phyloP scores from a whole-genome alignment of 1,139 yeast genomes.

The Blastobotrys apis region DNA sequence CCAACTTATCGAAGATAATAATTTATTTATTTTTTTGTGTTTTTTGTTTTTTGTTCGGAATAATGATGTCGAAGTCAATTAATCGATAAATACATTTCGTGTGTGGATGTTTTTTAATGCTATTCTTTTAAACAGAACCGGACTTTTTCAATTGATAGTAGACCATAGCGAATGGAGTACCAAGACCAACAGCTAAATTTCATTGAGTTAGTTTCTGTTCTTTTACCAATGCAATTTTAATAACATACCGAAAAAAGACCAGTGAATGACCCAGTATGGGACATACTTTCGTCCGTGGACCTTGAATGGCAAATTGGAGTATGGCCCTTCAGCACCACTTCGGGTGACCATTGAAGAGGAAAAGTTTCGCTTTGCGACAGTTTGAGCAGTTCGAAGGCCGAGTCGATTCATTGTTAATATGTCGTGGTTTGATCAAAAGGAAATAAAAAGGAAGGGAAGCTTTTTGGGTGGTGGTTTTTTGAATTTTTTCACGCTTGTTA shows the following conservation, averaged over 20 bases:
- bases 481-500: neutral
- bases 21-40: too few relatives aligned
- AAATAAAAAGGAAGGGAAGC: too few relatives aligned
- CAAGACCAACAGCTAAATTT: conserved; percentile 33
- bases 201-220: neutral
- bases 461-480: neutral
- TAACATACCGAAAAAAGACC: conserved; percentile 65
- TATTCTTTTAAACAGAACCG: conserved; percentile 19
- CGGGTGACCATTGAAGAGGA: conserved; percentile 30
- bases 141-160: conserved; percentile 39
- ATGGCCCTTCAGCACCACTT: conserved; percentile 67
- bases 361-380: conserved; percentile 31
- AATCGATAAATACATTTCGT: conserved; percentile 13
- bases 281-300: conserved; percentile 80
- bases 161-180: conserved; percentile 37
- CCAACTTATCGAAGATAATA: conserved; percentile 1
- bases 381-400: conserved; percentile 24
- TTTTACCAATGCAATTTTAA: neutral
- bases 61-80: conserved; percentile 5
- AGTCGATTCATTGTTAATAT: conserved; percentile 22
- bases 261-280: conserved; percentile 78
- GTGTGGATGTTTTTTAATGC: conserved; percentile 1
- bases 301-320: conserved; percentile 90
- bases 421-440: too few relatives aligned
- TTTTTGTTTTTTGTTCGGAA: too few relatives aligned